Percentiles rank a stretch among this genome's conserved stretches.
phyloP scores from a whole-genome alignment of 306 rosid species.

The Senna tora region DNA sequence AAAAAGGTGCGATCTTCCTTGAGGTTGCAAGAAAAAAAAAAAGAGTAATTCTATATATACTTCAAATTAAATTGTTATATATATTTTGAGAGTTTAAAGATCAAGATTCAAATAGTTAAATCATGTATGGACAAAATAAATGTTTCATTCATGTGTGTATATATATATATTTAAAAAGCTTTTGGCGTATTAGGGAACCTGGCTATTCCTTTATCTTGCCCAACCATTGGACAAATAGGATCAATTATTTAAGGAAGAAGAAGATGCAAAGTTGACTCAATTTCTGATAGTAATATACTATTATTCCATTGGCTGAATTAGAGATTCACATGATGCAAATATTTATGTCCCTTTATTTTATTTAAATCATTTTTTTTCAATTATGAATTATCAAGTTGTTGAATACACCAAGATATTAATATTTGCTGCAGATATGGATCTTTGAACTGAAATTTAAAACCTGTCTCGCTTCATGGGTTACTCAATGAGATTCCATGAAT shows the following conservation, averaged over 20 bases:
- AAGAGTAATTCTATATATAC: no score
- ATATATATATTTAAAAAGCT: no score
- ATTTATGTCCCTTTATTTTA: background rate
- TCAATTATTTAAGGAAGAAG: background rate
- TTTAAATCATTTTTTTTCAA: slow-evolving; percentile 17
- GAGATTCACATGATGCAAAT: slow-evolving; percentile 39
- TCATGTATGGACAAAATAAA: no score
- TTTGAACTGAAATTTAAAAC: slow-evolving; percentile 4
- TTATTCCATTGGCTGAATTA: background rate
- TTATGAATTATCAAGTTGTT: slow-evolving; percentile 23
- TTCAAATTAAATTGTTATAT: no score
- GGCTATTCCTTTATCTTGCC: background rate
- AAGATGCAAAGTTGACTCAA: slow-evolving; percentile 9
- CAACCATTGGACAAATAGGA: background rate
- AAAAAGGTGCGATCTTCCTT: no score
- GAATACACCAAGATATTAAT: slow-evolving; percentile 1
- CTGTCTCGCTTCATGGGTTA: slow-evolving; percentile 26
- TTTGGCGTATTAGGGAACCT: background rate
- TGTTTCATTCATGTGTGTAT: no score
- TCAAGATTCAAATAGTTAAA: no score
- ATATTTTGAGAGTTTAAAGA: no score
- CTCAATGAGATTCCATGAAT: slow-evolving; percentile 17
- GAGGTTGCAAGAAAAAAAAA: no score
- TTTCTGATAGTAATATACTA: slow-evolving; percentile 14
- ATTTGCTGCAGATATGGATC: background rate